phyloP scores from a whole-genome alignment of 768 basidiomycete genomes.

The Leccinum subtestaceum region DNA sequence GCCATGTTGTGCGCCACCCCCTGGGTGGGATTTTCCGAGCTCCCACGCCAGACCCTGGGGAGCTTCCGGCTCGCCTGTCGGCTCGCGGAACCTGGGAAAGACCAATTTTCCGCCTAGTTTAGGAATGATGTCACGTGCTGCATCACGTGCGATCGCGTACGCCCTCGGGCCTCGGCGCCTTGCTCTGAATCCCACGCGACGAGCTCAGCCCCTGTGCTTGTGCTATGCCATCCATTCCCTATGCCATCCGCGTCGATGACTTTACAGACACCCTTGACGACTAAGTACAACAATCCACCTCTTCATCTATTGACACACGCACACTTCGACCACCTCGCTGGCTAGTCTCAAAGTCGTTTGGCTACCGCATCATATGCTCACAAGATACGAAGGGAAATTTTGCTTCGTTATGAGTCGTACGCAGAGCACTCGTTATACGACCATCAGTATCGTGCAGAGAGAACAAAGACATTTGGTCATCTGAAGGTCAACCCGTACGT shows the following conservation, averaged over 20 bases:
- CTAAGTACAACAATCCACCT: constrained; percentile 33
- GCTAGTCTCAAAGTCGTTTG: constrained; percentile 75
- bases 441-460: constrained; percentile 30
- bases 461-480: constrained; percentile 58
- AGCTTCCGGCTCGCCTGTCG: too few relatives aligned
- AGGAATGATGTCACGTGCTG: too few relatives aligned
- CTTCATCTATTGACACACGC: constrained; percentile 84
- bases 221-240: constrained; percentile 51
- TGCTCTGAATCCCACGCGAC: background rate
- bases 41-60: too few relatives aligned
- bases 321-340: constrained; percentile 82
- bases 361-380: constrained; percentile 72
- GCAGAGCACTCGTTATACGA: constrained; percentile 59
- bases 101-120: too few relatives aligned
- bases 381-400: constrained; percentile 80
- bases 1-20: too few relatives aligned
- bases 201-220: constrained; percentile 15
- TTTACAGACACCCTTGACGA: constrained; percentile 52
- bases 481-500: constrained; percentile 55
- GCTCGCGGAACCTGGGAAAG: too few relatives aligned
- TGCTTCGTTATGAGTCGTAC: constrained; percentile 73
- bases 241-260: constrained; percentile 82
- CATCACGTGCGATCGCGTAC: too few relatives aligned
- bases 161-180: too few relatives aligned
- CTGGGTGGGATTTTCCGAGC: too few relatives aligned